Evolutionary conservation across 768 basidiomycete genomes (phyloP).

Genomic region (Suillus discolor): DNA sequence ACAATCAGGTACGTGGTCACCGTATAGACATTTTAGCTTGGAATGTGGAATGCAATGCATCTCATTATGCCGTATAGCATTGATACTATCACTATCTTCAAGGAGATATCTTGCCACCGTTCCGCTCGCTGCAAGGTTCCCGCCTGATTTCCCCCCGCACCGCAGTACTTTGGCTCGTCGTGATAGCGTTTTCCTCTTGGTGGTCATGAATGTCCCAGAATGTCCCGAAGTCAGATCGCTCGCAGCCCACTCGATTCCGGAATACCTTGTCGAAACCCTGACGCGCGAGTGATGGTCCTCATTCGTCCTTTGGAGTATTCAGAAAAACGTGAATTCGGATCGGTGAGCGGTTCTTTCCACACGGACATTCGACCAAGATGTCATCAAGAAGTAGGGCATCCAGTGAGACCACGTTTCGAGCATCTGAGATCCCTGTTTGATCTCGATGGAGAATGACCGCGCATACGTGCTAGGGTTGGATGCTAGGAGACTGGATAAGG

Average conservation of each 20-base stretch:
- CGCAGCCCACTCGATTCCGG: neutral
- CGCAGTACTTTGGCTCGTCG: neutral
- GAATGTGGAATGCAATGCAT: neutral
- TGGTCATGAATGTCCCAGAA: neutral
- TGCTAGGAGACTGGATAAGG: neutral
- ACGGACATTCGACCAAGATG: neutral
- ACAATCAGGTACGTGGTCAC: neutral
- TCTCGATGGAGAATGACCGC: neutral
- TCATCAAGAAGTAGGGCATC: neutral
- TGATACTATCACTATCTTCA: neutral
- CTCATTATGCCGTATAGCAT: neutral
- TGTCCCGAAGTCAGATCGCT: neutral
- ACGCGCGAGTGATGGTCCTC: neutral
- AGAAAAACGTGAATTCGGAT: neutral
- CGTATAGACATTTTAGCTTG: neutral
- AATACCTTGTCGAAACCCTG: neutral
- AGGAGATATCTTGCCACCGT: neutral
- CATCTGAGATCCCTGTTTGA: neutral
- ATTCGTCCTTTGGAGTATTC: neutral
- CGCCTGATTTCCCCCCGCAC: neutral
- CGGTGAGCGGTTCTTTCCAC: neutral
- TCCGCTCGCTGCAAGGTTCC: neutral
- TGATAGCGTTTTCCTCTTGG: neutral
- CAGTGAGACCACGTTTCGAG: neutral
- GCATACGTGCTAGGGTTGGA: neutral